Evolutionary conservation across 2,329 filamentous ascomycete species (phyloP), one percentile per base, ranked within the genome.

Genomic region (Zymoseptoria ardabiliae): DNA sequence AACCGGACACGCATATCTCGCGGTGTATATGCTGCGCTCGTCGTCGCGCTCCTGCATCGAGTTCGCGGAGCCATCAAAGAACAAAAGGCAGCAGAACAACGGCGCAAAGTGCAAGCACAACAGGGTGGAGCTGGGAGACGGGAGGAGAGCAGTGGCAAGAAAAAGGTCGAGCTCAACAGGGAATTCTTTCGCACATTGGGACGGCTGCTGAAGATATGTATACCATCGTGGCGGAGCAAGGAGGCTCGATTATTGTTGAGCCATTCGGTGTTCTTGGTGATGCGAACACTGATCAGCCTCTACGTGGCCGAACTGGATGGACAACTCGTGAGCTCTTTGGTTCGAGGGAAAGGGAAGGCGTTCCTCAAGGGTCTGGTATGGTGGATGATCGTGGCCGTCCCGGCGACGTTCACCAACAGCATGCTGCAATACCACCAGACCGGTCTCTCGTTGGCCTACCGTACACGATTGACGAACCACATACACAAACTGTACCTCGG

Each of bases 381-480:
- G 91, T 99, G 94, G 94, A 99, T 99, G 94, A 74, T 93, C 58
- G 94, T 99, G 65, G 93, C 94, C 23, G 82, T 99, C 17, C 94
- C 94, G 9, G 51, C 51, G 28, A 53, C 51, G 4, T 97, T 97
- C 72, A 97, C 93, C 51, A 97, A 97, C 21, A 25, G 20, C 51
- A 53, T 53, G 90, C 82, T 97, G 50, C 95, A 92, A 23, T 97
- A 96, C 73, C 94, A 99, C 71, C 94, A 99, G 78, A 95, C 92
- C 70, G 91, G 95, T 73, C 83, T 99, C 50, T 91, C 93, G 0
- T 80, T 99, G 28, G 90, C 93, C 71, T 99, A 99, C 74, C 87
- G 94, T 62, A 93, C 92, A 48, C 86, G 94, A 52, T 81, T 99
- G 35, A 99, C 94, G n/a, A 89, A 94, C 70, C 81, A 92, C 72